Conservation (phyloP, 2,329 filamentous ascomycete genomes). For the Oidium heveae region DNA sequence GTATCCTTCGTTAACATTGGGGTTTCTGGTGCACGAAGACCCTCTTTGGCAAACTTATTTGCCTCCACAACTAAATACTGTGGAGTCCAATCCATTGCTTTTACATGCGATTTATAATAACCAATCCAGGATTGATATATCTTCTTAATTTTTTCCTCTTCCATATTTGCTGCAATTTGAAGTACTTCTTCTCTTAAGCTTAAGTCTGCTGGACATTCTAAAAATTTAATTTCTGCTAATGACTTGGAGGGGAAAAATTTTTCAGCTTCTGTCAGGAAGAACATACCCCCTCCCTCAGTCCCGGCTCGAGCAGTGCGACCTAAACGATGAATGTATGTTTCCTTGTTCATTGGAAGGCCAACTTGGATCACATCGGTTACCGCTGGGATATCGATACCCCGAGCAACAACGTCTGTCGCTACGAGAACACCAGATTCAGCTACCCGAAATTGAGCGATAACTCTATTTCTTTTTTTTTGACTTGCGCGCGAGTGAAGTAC, state of each 20-base stretch:
- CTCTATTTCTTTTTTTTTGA: conserved; percentile 42
- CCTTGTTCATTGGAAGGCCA: conserved; percentile 35
- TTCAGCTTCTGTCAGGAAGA: conserved; percentile 34
- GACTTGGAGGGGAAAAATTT: conserved; percentile 24
- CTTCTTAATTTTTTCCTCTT: conserved; percentile 20
- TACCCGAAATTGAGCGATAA: conserved; percentile 46
- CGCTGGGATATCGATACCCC: conserved; percentile 62
- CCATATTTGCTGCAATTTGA: conserved; percentile 19
- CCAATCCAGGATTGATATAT: conserved; percentile 32
- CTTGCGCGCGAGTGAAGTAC: conserved; percentile 54
- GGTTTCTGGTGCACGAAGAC: conserved; percentile 21
- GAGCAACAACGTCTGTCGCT: conserved; percentile 56
- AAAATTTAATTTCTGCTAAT: conserved; percentile 27
- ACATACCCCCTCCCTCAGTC: conserved; percentile 45
- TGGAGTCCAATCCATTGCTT: conserved; percentile 16
- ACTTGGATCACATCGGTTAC: conserved; percentile 62
- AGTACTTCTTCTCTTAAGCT: conserved; percentile 17
- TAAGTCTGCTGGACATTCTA: conserved; percentile 21
- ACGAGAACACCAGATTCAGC: conserved; percentile 39
- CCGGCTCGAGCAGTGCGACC: conserved; percentile 55
- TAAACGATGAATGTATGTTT: conserved; percentile 54
- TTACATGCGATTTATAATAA: conserved; percentile 25
- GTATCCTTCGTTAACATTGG: conserved; percentile 22
- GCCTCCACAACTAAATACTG: conserved; percentile 21
- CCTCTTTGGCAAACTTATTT: conserved; percentile 24